Evolutionary conservation across 2,329 filamentous ascomycete genomes (phyloP).

Genomic region (Apiospora aurea): DNA sequence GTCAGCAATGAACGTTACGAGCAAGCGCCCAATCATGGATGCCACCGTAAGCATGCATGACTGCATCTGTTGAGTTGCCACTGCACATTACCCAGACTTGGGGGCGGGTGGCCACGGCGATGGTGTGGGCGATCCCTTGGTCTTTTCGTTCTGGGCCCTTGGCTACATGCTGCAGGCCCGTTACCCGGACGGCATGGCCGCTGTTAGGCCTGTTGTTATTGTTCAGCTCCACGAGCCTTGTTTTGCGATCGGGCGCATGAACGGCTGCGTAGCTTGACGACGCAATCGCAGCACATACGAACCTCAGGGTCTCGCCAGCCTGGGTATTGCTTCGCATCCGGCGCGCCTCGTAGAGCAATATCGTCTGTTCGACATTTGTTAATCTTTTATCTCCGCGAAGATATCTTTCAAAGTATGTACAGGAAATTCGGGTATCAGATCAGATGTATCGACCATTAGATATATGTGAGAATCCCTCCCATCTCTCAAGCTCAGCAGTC

Average conservation of each 20-base stretch:
- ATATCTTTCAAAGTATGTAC: neutral
- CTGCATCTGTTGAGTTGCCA: neutral
- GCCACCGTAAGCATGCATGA: neutral
- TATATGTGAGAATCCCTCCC: neutral
- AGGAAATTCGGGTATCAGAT: slow-evolving; percentile 14
- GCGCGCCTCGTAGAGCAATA: neutral
- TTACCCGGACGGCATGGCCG: neutral
- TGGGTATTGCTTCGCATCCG: neutral
- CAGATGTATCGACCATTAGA: slow-evolving; percentile 3
- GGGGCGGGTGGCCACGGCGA: neutral
- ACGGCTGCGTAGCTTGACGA: neutral
- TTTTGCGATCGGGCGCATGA: neutral
- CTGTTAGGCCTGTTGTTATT: no score
- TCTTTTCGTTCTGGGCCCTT: neutral
- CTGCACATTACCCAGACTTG: neutral
- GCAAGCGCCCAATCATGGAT: neutral
- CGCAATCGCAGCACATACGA: no score
- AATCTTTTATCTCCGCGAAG: neutral
- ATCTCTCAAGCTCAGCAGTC: neutral
- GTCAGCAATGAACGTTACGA: neutral
- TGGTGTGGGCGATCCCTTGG: neutral
- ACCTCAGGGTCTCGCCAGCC: neutral
- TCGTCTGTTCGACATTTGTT: neutral
- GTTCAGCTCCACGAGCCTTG: neutral
- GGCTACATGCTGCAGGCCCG: neutral